phyloP scores from a whole-genome alignment of 2,329 filamentous ascomycete species.

The Aspergillus luchuensis region DNA sequence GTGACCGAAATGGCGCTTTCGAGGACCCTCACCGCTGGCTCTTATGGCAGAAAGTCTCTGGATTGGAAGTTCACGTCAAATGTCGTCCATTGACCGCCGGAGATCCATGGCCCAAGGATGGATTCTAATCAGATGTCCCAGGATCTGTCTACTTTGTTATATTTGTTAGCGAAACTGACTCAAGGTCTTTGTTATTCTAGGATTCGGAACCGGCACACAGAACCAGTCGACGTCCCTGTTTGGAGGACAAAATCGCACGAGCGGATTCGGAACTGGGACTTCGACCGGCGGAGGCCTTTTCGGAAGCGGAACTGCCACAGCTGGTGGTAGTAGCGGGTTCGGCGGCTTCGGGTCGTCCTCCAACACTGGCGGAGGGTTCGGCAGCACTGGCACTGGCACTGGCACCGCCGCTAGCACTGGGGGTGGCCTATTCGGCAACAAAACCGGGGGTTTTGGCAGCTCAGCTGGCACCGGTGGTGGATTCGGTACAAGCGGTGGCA shows the following conservation, averaged over 20 bases:
- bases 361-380: constrained; percentile 32
- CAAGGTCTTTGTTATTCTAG: constrained; percentile 26
- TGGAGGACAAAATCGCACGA: constrained; percentile 35
- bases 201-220: constrained; percentile 40
- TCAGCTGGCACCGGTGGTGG: constrained; percentile 28
- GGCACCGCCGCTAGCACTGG: not conserved
- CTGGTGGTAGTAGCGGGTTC: constrained; percentile 24
- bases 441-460: constrained; percentile 33
- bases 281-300: constrained; percentile 37
- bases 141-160: not conserved
- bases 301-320: constrained; percentile 25
- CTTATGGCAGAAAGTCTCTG: not conserved
- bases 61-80: not conserved
- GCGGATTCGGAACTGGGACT: constrained; percentile 35
- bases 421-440: constrained; percentile 18
- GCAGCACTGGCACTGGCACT: constrained; percentile 14
- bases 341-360: constrained; percentile 35
- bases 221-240: constrained; percentile 39
- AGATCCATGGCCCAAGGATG: not conserved
- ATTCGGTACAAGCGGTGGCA: constrained; percentile 30
- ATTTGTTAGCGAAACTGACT: constrained; percentile 18
- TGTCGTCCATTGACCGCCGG: not conserved
- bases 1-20: not conserved
- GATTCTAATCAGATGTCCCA: not conserved
- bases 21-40: not conserved